Percentiles rank a stretch among this genome's conserved stretches.
Evolutionary conservation across 176 grass and related monocot species (phyloP).

Genomic region (Dactylis glomerata): DNA sequence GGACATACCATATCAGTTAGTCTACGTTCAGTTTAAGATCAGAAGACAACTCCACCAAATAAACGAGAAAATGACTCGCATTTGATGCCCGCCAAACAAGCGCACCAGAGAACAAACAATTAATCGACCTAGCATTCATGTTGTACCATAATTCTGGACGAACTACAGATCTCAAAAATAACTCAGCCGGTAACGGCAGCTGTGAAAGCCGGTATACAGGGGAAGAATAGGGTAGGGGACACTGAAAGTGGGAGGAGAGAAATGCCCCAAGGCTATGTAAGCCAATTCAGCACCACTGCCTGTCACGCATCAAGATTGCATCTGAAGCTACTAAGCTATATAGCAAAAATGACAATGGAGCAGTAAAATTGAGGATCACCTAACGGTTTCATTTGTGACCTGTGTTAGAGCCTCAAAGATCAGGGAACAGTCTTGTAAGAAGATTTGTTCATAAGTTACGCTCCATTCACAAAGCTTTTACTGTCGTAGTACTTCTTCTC

Average conservation of each 20-base stretch:
- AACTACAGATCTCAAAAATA: constrained; percentile 12
- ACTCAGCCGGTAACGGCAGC: background rate
- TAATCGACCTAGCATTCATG: constrained; percentile 23
- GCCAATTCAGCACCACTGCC: constrained; percentile 1
- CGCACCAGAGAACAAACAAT: constrained; percentile 12
- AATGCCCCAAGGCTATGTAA: background rate
- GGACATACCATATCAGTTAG: background rate
- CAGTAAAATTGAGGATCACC: constrained; percentile 32
- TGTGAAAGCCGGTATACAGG: background rate
- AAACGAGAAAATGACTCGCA: constrained; percentile 13
- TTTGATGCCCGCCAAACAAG: background rate
- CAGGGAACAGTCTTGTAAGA: constrained; percentile 10
- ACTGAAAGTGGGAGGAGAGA: background rate
- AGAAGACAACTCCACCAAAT: background rate
- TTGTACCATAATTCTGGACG: background rate
- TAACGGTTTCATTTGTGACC: constrained; percentile 16
- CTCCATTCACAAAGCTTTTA: constrained; percentile 77
- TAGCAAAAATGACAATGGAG: constrained; percentile 34
- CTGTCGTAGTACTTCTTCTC: constrained; percentile 93
- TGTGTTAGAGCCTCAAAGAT: constrained; percentile 29
- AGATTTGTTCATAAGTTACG: constrained; percentile 29
- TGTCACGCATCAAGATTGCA: constrained; percentile 22
- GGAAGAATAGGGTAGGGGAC: background rate
- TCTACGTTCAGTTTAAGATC: constrained; percentile 16
- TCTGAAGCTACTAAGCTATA: constrained; percentile 42